A percentile compares a stretch with the other conserved stretches of the same genome.
phyloP scores from a whole-genome alignment of 2,329 filamentous ascomycete species.

The Colletotrichum costaricense region DNA sequence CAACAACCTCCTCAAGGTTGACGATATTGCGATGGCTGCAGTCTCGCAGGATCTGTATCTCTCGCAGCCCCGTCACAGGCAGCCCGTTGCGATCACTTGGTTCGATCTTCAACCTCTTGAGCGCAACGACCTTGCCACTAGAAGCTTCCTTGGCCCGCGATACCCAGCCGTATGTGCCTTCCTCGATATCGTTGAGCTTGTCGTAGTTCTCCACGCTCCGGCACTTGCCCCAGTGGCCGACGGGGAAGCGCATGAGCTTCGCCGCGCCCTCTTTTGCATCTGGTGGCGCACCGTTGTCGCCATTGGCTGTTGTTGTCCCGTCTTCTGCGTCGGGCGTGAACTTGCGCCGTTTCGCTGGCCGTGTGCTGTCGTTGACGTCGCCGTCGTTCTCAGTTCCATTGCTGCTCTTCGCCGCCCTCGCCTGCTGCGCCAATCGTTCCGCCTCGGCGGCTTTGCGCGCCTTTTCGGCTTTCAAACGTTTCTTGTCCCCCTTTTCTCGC shows the following conservation, averaged over 20 bases:
- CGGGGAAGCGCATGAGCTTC: constrained; percentile 78
- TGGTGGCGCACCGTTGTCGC: constrained; percentile 37
- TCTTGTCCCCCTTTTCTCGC: constrained; percentile 90
- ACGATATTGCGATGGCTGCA: constrained; percentile 88
- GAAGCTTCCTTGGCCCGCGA: constrained; percentile 81
- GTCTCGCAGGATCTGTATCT: constrained; percentile 91
- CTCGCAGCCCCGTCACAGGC: constrained; percentile 90
- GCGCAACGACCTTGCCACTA: constrained; percentile 84
- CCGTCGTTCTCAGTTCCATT: constrained; percentile 41
- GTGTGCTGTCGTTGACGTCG: constrained; percentile 49
- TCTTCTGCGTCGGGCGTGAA: constrained; percentile 57
- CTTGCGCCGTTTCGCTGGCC: constrained; percentile 72
- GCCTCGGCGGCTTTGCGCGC: constrained; percentile 74
- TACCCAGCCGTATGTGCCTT: constrained; percentile 96
- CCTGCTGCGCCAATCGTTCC: constrained; percentile 47
- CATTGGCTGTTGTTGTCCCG: neutral
- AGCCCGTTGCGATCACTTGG: constrained; percentile 78
- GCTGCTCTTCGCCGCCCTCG: constrained; percentile 6
- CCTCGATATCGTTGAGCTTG: constrained; percentile 95
- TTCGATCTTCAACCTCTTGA: constrained; percentile 95
- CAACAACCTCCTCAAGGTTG: constrained; percentile 82
- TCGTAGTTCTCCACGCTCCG: constrained; percentile 90
- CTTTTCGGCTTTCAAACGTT: constrained; percentile 84
- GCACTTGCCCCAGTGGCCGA: constrained; percentile 74
- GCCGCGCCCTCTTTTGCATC: constrained; percentile 47